A percentile compares a stretch with the other conserved stretches of the same genome.
These are phyloP conservation scores for Cytidiella melzeri DNA, from an alignment of 768 basidiomycete species.

Conservation along the genomic window DNA sequence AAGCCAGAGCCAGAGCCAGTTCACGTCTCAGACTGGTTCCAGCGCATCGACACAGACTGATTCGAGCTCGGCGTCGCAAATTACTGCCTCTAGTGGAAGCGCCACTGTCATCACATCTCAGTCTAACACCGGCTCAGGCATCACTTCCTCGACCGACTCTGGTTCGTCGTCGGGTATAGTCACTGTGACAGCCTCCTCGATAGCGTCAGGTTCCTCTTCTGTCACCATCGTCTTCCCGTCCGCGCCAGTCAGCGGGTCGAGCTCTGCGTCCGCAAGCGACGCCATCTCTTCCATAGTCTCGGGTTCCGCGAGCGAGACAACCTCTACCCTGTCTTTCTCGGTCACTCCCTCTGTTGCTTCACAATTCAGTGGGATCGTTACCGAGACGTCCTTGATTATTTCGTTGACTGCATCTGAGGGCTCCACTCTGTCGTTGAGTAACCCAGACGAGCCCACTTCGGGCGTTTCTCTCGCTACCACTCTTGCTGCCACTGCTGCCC, in stretches of 20 bases:
- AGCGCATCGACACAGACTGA: no score
- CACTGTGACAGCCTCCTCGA: conserved; percentile 11
- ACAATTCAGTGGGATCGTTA: conserved; percentile 28
- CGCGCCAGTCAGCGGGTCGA: background rate
- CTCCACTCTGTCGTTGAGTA: conserved; percentile 20
- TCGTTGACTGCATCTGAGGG: conserved; percentile 16
- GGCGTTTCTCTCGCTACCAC: conserved; percentile 21
- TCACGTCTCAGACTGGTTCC: no score
- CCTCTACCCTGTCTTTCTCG: conserved; percentile 13
- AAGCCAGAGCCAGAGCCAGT: no score
- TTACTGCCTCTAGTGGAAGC: no score
- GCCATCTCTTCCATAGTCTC: conserved; percentile 12
- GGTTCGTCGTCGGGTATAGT: no score
- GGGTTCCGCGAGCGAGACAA: background rate
- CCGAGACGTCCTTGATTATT: conserved; percentile 29
- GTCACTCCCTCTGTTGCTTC: conserved; percentile 25
- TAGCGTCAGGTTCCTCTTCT: conserved; percentile 21
- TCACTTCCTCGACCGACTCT: background rate
- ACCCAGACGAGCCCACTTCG: conserved; percentile 35
- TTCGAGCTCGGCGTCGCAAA: no score
- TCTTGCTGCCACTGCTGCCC: conserved; percentile 19
- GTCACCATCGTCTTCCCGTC: conserved; percentile 11
- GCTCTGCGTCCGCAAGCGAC: conserved; percentile 4
- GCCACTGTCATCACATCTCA: no score
- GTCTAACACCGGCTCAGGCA: background rate